Evolutionary conservation across 1,284 basidiomycete species (phyloP), one percentile per base, ranked within the genome.

Genomic region (Erythrobasidium hasegawianum): DNA sequence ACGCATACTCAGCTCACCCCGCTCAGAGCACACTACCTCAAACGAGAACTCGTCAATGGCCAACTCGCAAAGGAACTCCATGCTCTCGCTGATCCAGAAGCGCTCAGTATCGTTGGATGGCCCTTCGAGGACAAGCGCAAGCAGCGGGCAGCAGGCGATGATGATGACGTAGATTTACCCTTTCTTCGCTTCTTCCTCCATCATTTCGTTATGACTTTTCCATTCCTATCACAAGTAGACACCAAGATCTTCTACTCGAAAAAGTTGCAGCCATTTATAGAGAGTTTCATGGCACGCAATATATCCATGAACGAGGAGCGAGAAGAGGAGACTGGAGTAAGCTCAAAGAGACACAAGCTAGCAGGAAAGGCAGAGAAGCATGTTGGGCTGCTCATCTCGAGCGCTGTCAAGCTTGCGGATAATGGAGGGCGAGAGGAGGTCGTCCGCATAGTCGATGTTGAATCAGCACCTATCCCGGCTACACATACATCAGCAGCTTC

Each of bases 181-280:
- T 87, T 96, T 75, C 79, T 96, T 69, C 83, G 86, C 33, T 95
- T 87, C 80, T 83, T 93, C 74, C 93, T 96, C 76, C 85, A 88
- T 64, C 89, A 92, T 75, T 96, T 91, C 76, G 82, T 96, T 68
- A 82, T 96, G 64, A 88, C 91, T 0, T 97, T 97, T 76, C 93
- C 93, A 11, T 95, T 97, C 80, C 85, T 97, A 75, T 84, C 86
- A 53, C 55, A 68, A 24, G 80, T 87, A 0, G 90, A 90, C 0
- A 90, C 90, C 0, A 84, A 87, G 71, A 83, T 88, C 71, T 96
- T 97, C 79, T 97, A 93, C 79, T 86, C 88, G 0, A 85, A 86
- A 70, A 97, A 97, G 77, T 83, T 97, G 0, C 93, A 96, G 79
- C 92, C 93, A 0, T 96, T 96, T 77, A 82, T 92, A 64, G 85